Evolutionary conservation across 169 alveolate species (phyloP).

Genomic region (Theileria luwenshuni): DNA sequence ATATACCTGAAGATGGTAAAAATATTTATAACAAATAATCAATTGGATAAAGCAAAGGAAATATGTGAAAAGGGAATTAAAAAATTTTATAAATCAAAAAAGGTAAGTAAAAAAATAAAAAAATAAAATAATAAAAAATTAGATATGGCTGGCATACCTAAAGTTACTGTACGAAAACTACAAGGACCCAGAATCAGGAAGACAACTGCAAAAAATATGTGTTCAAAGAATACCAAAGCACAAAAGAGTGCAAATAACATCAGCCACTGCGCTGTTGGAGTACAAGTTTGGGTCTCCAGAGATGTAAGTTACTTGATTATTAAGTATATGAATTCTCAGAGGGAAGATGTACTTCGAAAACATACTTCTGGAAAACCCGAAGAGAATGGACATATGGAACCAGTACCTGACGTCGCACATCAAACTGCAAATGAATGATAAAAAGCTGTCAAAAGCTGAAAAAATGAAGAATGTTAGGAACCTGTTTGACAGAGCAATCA

Average conservation of each 20-base stretch:
- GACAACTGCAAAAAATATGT: constrained; percentile 62
- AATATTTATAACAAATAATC: constrained; percentile 63
- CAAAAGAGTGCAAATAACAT: constrained; percentile 70
- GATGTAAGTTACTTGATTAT: constrained; percentile 46
- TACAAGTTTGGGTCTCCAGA: constrained; percentile 76
- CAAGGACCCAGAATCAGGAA: constrained; percentile 56
- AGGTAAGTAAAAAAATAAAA: constrained; percentile 53
- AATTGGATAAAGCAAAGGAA: constrained; percentile 67
- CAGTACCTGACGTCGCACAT: constrained; percentile 80
- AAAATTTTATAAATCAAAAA: constrained; percentile 73
- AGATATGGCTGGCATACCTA: constrained; percentile 62
- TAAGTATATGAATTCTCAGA: constrained; percentile 24
- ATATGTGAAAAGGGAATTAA: constrained; percentile 68
- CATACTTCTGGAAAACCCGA: constrained; percentile 79
- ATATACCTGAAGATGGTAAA: constrained; percentile 70
- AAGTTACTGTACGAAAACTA: constrained; percentile 48
- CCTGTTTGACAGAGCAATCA: constrained; percentile 63
- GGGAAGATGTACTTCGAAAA: constrained; percentile 83
- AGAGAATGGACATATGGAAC: constrained; percentile 84
- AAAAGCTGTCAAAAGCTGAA: constrained; percentile 37
- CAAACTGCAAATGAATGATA: constrained; percentile 60
- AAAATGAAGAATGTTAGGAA: constrained; percentile 52
- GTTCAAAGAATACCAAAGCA: constrained; percentile 59
- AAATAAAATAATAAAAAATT: too few relatives aligned
- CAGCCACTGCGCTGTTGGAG: constrained; percentile 81